phyloP scores from a whole-genome alignment of 441 rosid species.

The Gossypium gossypioides region DNA sequence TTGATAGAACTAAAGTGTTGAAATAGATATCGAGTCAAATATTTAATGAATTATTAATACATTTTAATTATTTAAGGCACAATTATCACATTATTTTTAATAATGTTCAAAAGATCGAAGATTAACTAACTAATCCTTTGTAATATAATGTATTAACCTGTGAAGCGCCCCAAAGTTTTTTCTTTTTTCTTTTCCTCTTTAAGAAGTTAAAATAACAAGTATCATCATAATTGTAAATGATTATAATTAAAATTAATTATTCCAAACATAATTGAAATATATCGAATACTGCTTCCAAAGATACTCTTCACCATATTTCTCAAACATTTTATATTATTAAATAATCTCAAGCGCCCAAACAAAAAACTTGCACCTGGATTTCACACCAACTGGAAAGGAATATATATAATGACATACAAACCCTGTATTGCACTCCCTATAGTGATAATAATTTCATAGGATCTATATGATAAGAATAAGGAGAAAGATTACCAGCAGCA shows the following conservation, averaged over 20 bases:
- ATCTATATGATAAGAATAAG: slow-evolving; percentile 37
- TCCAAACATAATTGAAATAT: neutral
- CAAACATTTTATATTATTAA: too few species aligned
- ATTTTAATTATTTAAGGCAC: too few species aligned
- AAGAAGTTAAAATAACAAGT: neutral
- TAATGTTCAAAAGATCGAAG: neutral
- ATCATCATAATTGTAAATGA: neutral
- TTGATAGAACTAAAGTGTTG: neutral
- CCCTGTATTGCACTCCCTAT: neutral
- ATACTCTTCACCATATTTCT: too few species aligned
- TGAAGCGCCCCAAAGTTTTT: too few species aligned
- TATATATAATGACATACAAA: neutral
- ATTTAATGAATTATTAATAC: neutral
- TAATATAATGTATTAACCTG: neutral
- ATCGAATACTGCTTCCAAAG: too few species aligned
- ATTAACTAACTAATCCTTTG: neutral
- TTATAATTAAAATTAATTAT: too few species aligned
- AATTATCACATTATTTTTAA: neutral
- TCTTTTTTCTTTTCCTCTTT: too few species aligned
- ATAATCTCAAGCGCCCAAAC: neutral
- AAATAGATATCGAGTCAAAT: neutral
- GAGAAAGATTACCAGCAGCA: slow-evolving; percentile 38
- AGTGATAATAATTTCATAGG: neutral
- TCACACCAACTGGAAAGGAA: neutral
- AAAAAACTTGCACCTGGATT: neutral